Evolutionary conservation across 352 stramenopile species (phyloP), one percentile per base, ranked within the genome.

Genomic region (Peronosclerospora sorghi): DNA sequence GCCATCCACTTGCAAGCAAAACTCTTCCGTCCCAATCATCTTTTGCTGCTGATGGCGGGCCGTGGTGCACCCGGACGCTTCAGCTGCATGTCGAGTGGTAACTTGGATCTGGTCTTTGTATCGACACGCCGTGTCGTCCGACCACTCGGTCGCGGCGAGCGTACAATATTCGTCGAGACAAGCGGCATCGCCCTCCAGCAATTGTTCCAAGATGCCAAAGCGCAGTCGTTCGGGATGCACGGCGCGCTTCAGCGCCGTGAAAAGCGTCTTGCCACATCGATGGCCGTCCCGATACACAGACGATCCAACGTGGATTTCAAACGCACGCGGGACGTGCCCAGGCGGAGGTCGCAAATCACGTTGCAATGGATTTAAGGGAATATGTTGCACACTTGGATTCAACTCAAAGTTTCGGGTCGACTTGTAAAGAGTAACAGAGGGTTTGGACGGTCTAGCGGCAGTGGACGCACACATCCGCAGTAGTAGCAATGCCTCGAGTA

Each of bases 151-250:
- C 1, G 61, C 59, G 20, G 75, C 62, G 65, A 86, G 80, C 32
- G 77, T 76, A 43, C 78, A 91, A 46, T 73, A 91, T 54, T 85
- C 73, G 17, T 71, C 65, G 13, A 87, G 59, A 56, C 78, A 91
- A 26, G 56, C 71, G 17, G 51, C 45, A 32, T 91, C 78, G 23
- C 70, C 71, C 0, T 66, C 55, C 41, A 84, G 82, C 39, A 90
- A 62, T 23, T 90, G 78, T 50, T 90, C 78, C 21, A 91, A 50
- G 20, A 91, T 65, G 28, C 78, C 78, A 59, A 91, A 87, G 39
- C 69, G 78, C 0, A 91, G 30, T 6, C 73, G 67, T 8, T 84
- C 69, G 0, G 75, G 75, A 40, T 87, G 45, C 23, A 40, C 63
- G 0, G 75, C 71, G 24, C 75, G 62, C 42, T 69, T 80, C 7